phyloP scores from a whole-genome alignment of 495 filamentous ascomycete species.

The Margaritispora aquatica region DNA sequence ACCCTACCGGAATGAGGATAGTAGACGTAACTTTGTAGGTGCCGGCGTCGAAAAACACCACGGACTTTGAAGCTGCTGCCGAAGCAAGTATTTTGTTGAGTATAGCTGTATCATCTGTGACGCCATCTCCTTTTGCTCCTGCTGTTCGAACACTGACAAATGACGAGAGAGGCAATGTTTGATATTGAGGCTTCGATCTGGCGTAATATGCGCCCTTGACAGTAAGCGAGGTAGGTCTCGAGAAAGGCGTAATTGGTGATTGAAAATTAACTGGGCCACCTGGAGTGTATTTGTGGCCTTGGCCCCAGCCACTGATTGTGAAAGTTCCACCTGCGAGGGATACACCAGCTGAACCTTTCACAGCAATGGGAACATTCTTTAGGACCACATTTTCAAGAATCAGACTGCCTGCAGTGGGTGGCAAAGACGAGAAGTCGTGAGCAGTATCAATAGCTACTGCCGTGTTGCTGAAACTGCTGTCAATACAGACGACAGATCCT shows the following conservation, averaged over 20 bases:
- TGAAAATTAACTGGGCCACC: slow-evolving; percentile 31
- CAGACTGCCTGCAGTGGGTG: slow-evolving; percentile 43
- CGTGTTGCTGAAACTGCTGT: slow-evolving; percentile 50
- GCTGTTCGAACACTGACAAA: slow-evolving; percentile 54
- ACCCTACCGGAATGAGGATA: slow-evolving; percentile 50
- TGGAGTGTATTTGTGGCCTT: slow-evolving; percentile 38
- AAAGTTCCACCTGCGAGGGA: slow-evolving; percentile 52
- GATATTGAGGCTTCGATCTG: slow-evolving; percentile 53
- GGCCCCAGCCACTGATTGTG: slow-evolving; percentile 45
- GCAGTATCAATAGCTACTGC: slow-evolving; percentile 30
- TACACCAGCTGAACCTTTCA: slow-evolving; percentile 43
- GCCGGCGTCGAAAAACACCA: slow-evolving; percentile 32
- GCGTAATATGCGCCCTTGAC: slow-evolving; percentile 27
- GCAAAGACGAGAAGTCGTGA: slow-evolving; percentile 40
- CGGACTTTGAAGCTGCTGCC: slow-evolving; percentile 27
- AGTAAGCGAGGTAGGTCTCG: slow-evolving; percentile 32
- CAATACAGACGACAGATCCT: slow-evolving; percentile 52
- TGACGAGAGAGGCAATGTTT: slow-evolving; percentile 35
- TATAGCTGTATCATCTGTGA: slow-evolving; percentile 57
- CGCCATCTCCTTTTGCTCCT: slow-evolving; percentile 64
- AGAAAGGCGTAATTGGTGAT: slow-evolving; percentile 32
- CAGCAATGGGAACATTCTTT: slow-evolving; percentile 33
- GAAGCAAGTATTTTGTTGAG: slow-evolving; percentile 35
- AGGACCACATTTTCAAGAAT: slow-evolving; percentile 65
- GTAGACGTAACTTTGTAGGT: slow-evolving; percentile 44